Conservation (phyloP, 768 basidiomycete genomes). For the Lentinus tigrinus region DNA sequence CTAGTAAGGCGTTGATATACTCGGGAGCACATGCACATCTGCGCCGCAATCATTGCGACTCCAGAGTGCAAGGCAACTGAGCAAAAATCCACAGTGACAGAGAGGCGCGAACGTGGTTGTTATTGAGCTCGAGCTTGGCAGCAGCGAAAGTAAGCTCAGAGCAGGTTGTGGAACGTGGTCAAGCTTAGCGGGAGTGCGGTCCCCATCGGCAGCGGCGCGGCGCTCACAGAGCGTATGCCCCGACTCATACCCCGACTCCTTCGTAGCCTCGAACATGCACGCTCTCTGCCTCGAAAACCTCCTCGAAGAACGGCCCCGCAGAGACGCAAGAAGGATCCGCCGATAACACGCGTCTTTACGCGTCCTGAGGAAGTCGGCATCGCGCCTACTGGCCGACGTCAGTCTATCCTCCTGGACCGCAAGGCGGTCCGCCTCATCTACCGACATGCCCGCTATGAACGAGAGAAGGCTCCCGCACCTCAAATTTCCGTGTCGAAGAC, state of each 20-base stretch:
- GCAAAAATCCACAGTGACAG: too few species aligned
- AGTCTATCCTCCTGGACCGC: conserved; percentile 61
- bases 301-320: conserved; percentile 32
- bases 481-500: conserved; percentile 34
- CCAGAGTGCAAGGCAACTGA: too few species aligned
- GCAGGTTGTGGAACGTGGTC: too few species aligned
- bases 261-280: conserved; percentile 35
- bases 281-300: conserved; percentile 5
- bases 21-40: not conserved
- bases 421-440: conserved; percentile 9
- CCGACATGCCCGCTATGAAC: conserved; percentile 35
- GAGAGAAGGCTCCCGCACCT: conserved; percentile 58
- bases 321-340: conserved; percentile 23
- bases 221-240: conserved; percentile 45
- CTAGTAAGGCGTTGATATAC: not conserved
- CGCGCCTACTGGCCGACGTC: conserved; percentile 39
- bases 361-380: conserved; percentile 36
- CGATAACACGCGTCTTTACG: conserved; percentile 31
- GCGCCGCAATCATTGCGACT: not conserved
- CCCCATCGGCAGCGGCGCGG: not conserved
- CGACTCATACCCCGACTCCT: conserved; percentile 70
- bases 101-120: too few species aligned
- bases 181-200: too few species aligned
- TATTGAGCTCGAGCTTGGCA: too few species aligned
- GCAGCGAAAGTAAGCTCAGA: too few species aligned